Evolutionary conservation across 345 rosid genomes (phyloP).

Genomic region (Atalantia buxifolia): DNA sequence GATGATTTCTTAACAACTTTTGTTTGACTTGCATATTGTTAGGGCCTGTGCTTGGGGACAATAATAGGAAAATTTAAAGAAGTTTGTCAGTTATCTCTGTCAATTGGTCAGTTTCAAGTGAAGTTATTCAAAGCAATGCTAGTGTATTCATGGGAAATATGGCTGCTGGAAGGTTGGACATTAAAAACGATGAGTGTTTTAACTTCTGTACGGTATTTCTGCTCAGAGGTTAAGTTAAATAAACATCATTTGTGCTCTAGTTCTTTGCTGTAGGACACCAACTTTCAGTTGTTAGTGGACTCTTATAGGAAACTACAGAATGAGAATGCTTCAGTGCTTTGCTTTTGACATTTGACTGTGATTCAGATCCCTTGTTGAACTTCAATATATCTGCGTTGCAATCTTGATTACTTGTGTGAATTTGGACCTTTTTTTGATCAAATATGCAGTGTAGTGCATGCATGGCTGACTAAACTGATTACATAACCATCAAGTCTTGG

Average conservation of each 20-base stretch:
- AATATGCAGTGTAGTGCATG: not conserved
- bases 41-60: conserved; percentile 69
- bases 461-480: not conserved
- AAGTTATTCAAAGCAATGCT: conserved; percentile 13
- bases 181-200: conserved; percentile 14
- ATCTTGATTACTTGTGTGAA: not conserved
- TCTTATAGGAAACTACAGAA: conserved; percentile 20
- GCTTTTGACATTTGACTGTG: not conserved
- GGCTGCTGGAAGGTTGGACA: conserved; percentile 19
- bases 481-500: not conserved
- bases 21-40: not conserved
- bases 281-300: conserved; percentile 17
- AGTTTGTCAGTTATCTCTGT: conserved; percentile 5
- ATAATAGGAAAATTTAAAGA: conserved; percentile 22
- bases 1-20: conserved; percentile 3
- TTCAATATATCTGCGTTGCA: not conserved
- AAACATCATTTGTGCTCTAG: conserved; percentile 16
- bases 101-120: conserved; percentile 16
- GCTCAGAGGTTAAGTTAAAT: conserved; percentile 21
- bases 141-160: conserved; percentile 4
- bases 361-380: not conserved
- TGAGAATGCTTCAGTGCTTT: conserved; percentile 16
- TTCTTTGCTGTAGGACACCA: conserved; percentile 17
- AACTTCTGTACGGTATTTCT: conserved; percentile 11
- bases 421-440: not conserved